Evolutionary conservation across 2,329 filamentous ascomycete species (phyloP), one percentile per base, ranked within the genome.

Genomic region (Ceratocystis smalleyi): DNA sequence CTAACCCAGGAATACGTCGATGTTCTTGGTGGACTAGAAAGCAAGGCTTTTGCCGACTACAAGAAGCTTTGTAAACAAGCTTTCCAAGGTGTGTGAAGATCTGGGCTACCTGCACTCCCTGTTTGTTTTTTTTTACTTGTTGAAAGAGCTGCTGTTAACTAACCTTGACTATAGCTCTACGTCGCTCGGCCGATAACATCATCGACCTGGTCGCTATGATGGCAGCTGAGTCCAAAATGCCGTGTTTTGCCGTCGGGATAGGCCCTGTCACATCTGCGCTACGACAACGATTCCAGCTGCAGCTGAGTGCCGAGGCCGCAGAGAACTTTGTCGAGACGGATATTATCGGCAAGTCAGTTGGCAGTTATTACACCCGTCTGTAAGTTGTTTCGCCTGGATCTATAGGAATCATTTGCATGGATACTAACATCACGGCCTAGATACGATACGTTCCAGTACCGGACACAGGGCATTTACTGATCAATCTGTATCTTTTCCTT

Each of bases 331-430:
- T 94, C 19, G 89, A 94, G 72, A 85, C 80, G 43, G 88, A 91
- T 72, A 75, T 94, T 70, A 82, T 94, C 69, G 84, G 78, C 68
- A 94, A 94, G 79, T 89, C 87, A 68, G 81, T 89, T 69, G 89
- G 89, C 68, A 92, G 88, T 74, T 94, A 94, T 75, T 92, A 91
- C 73, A 92, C 89, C 72, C 83, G 88, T 77, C 81, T 91, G 84
- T 91, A 77, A 79, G 87, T 74, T 22, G 40, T 22, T 54, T 2
- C 5, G 7, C 47, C 15, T 32, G 10, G 6, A 5, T 7, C 47
- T 47, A 17, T 43, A 10, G 7, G 12, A 32, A 17, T 24, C n/a
- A 35, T 43, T 32, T 63, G 22, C 43, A 3, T 15, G 27, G 12
- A 62, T 45, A 43, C 68, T 70, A 60, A 70, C 54, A 66, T 40